Evolutionary conservation across 371 early-diverging fungal species (phyloP), one percentile per base, ranked within the genome.

Genomic region (Cokeromyces recurvatus): DNA sequence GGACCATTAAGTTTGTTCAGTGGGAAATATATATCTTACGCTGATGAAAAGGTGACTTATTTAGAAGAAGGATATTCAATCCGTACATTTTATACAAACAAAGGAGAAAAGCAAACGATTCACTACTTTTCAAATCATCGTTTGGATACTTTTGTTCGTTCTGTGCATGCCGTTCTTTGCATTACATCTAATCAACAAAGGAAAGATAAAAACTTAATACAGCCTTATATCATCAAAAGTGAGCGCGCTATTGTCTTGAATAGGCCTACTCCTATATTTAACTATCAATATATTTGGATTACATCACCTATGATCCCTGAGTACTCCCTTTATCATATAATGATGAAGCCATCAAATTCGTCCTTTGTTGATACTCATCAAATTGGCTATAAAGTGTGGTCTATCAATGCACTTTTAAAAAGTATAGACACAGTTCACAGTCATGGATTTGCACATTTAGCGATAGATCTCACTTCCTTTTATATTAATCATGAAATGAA

Each of bases 201-300:
- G n/a, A 38, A 32, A 8, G 27, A 22, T 5, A 14, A 15, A 1
- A 27, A 21, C 3, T 24, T 29, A 10, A 1, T n/a, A n/a, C n/a
- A n/a, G n/a, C n/a, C n/a, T n/a, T 38, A 46, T 32, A 17, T 46
- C 0, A 50, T 50, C 37, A 53, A 34, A 29, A 53, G 46, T 19
- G 29, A 47, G 19, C 42, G 48, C 19, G 59, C 49, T 7, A 53
- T 59, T 19, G 46, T 53, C 8, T 50, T 59, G 8, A 37, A 24
- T 17, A 32, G 36, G 2, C 53, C 59, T 2, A 59, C 59, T 20
- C 50, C 59, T 2, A 34, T 23, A 6, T 47, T 31, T 15, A 22
- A 41, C 3, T 59, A 59, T 23, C 59, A 46, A 14, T 59, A 45
- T 19, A 43, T 59, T 10, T 59, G 59, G 59, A 59, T 59, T 29